Conservation (phyloP, 2,329 filamentous ascomycete genomes). For the Monilinia fructigena region DNA sequence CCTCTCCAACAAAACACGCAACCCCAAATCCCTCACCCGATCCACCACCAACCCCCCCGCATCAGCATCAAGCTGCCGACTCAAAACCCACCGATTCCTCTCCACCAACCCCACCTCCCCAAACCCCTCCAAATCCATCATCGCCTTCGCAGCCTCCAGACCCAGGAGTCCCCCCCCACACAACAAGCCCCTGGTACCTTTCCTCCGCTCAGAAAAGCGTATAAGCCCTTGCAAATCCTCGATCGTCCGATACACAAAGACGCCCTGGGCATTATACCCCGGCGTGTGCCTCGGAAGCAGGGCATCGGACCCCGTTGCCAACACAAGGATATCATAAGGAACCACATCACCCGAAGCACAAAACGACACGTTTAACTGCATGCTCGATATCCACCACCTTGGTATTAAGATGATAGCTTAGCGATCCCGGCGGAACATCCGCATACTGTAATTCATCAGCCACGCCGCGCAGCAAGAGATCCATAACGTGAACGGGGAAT, state of each 20-base stretch:
- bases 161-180: slow-evolving; percentile 83
- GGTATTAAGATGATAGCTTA: slow-evolving; percentile 76
- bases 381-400: slow-evolving; percentile 67
- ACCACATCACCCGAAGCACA: slow-evolving; percentile 70
- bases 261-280: slow-evolving; percentile 74
- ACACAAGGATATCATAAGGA: slow-evolving; percentile 75
- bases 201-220: slow-evolving; percentile 63
- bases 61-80: slow-evolving; percentile 77
- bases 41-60: slow-evolving; percentile 80
- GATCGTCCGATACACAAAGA: slow-evolving; percentile 88
- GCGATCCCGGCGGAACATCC: slow-evolving; percentile 54
- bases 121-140: slow-evolving; percentile 80
- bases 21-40: slow-evolving; percentile 72
- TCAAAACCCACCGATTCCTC: slow-evolving; percentile 78
- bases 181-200: slow-evolving; percentile 68
- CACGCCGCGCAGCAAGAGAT: neutral
- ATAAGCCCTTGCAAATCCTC: slow-evolving; percentile 78
- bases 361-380: slow-evolving; percentile 60
- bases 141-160: slow-evolving; percentile 85
- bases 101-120: slow-evolving; percentile 76
- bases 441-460: slow-evolving; percentile 32
- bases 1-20: slow-evolving; percentile 78
- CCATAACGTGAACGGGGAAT: too few relatives aligned
- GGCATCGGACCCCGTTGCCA: slow-evolving; percentile 85
- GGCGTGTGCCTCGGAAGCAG: slow-evolving; percentile 67